Conservation (phyloP, 495 filamentous ascomycete species). For the Penicillium soppii region DNA sequence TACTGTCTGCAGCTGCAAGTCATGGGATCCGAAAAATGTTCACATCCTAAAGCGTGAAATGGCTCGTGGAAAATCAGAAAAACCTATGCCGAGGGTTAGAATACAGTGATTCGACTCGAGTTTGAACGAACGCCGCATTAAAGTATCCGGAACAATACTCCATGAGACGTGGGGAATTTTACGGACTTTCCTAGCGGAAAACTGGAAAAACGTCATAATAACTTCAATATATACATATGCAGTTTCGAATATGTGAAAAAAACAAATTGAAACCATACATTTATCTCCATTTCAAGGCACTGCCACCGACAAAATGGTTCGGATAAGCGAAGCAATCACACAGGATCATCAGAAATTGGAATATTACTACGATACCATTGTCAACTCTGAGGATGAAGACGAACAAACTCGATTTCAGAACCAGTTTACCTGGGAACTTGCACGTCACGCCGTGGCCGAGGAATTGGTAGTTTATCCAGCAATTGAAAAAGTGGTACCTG, state of each 20-base stretch:
- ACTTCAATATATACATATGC: background rate
- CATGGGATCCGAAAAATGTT: no score
- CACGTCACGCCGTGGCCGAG: slow-evolving; percentile 62
- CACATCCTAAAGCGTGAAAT: background rate
- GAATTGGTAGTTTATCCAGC: slow-evolving; percentile 69
- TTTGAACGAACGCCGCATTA: no score
- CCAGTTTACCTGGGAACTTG: slow-evolving; percentile 67
- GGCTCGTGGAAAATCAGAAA: background rate
- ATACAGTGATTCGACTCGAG: no score
- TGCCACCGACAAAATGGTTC: slow-evolving; percentile 14
- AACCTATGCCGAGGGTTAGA: background rate
- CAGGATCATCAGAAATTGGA: slow-evolving; percentile 63
- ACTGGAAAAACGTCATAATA: background rate
- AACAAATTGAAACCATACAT: background rate
- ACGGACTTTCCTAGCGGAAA: background rate
- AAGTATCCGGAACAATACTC: slow-evolving; percentile 7
- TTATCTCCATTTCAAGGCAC: background rate
- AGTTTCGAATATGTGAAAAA: background rate
- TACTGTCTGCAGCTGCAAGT: background rate
- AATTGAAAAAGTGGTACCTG: slow-evolving; percentile 55
- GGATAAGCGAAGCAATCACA: slow-evolving; percentile 20
- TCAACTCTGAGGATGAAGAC: slow-evolving; percentile 47
- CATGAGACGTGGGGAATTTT: background rate
- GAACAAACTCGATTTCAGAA: slow-evolving; percentile 58
- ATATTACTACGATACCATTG: slow-evolving; percentile 54